Base-by-base conservation (phyloP, 345 rosid genomes). In the Populus tremula region DNA sequence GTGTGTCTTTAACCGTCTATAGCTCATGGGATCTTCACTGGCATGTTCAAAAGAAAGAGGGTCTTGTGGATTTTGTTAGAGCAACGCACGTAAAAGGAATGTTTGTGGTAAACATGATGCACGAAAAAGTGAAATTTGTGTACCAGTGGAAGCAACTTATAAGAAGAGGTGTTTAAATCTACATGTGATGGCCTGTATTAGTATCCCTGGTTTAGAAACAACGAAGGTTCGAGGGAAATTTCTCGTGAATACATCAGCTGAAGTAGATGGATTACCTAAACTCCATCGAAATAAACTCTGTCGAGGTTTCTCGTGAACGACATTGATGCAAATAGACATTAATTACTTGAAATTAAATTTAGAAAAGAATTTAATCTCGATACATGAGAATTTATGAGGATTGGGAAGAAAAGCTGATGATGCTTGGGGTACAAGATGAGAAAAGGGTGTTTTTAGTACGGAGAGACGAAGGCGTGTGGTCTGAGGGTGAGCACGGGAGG, bases 1-100 rank as follows among this genome's bases (percentile, higher is more conserved):
- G 41, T 9, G 25, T 4, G 50, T 25, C 83, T 80, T 78, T 76
- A 82, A 86, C 83, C 81, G 87, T 47, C 67, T 50, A 25, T 39
- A 36, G 43, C n/a, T 12, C 71, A 62, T 62, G 8, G 62, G 78
- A 41, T 45, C 70, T 67, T 39, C 33, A 67, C 39, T 50, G 43
- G 56, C 23, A 64, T 20, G 0, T 36, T 14, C 38, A 65, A 78
- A 74, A 67, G 66, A 67, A 17, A 23, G 76, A 54, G 53, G 3
- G 39, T 77, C 73, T 36, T 54, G 5, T 76, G 14, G 69, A 56
- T 77, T 45, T 49, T 72, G 84, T 77, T 75, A 47, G 78, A 76
- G 77, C 76, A 35, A 64, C 66, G 80, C 81, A 75, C 54, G 84
- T 70, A 50, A 63, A 80, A 75, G 72, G 21, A 14, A 20, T 13